phyloP scores from a whole-genome alignment of 306 rosid genomes.

The Lablab purpureus region DNA sequence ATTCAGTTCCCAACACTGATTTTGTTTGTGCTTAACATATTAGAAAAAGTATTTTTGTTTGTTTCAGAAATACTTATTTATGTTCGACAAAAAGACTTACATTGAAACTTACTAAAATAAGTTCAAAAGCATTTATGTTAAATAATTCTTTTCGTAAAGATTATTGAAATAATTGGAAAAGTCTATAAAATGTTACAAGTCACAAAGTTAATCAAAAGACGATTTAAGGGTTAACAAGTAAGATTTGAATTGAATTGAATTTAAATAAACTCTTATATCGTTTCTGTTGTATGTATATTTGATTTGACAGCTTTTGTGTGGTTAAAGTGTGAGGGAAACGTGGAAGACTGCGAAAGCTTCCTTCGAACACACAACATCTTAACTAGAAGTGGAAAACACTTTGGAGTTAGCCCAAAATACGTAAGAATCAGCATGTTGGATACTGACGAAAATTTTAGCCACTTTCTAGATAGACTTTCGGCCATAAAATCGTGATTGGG shows the following conservation, averaged over 20 bases:
- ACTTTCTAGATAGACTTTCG: slow-evolving; percentile 52
- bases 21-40: no score
- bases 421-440: slow-evolving; percentile 66
- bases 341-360: slow-evolving; percentile 61
- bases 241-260: not conserved
- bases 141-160: no score
- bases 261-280: not conserved
- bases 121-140: no score
- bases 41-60: no score
- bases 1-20: not conserved
- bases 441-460: slow-evolving; percentile 52
- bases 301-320: slow-evolving; percentile 61
- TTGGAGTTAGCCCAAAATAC: slow-evolving; percentile 59
- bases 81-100: no score
- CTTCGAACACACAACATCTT: slow-evolving; percentile 53
- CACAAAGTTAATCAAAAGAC: no score
- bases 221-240: no score
- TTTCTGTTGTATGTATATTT: not conserved
- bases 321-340: slow-evolving; percentile 58
- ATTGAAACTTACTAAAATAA: no score
- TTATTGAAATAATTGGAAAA: no score
- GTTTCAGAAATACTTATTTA: no score
- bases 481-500: slow-evolving; percentile 20
- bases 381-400: slow-evolving; percentile 60
- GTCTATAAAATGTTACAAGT: no score